Evolutionary conservation across 257 asterid genomes (phyloP), one percentile per base, ranked within the genome.

Genomic region (Plantago elongata): DNA sequence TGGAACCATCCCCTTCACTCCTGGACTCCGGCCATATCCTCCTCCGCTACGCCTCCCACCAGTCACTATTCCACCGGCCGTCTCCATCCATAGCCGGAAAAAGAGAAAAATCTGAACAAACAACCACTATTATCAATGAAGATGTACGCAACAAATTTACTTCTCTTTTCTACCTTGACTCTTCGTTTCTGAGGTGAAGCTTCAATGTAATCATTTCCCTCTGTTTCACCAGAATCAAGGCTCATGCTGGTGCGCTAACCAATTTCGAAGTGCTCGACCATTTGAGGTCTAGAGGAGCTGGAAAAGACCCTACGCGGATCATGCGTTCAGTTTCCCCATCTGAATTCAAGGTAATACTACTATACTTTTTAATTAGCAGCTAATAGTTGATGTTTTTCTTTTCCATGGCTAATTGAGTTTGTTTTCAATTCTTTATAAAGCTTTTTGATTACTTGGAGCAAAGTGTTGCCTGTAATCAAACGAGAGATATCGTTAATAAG

Each of bases 221-320:
- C 13, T 56, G 45, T 7, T 12, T 60, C 57, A 64, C 75, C 86
- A 89, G 94, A 67, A 64, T 86, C 56, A 45, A 81, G 72, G 17
- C 77, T 8, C 74, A 66, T 72, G 88, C 74, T 4, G 92, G 95
- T 46, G 83, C 80, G 15, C 89, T 88, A 29, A 77, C 94, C 50
- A 85, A 90, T 67, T 85, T 78, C 57, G 95, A 88, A 75, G 87
- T 88, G 62, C 98, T 88, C 46, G 84, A 83, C 60, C 83, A 79
- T 47, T 75, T 91, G 69, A 73, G 85, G 75, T 82, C 93, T 3
- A 75, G 94, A 81, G 98, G 92, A 5, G 95, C 95, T 60, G 93
- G 88, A 43, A 86, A 67, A 62, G 95, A 88, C 71, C 83, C 83
- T 54, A 76, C 94, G 3, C 84, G 93, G 14, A 76, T 75, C 64